Evolutionary conservation across 768 basidiomycete species (phyloP).

Genomic region (Suillus occidentalis): DNA sequence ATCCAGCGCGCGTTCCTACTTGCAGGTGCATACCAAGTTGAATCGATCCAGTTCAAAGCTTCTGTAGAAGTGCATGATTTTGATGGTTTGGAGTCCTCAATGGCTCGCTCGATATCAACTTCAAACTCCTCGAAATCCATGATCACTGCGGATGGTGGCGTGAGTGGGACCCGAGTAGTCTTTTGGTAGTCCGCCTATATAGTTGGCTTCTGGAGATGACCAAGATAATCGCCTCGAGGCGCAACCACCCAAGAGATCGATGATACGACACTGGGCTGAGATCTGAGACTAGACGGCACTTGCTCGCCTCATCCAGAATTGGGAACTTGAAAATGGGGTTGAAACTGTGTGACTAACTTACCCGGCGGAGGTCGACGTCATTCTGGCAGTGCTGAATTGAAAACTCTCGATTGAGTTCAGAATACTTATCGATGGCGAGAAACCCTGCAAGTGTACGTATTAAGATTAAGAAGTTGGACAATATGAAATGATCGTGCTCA

Average conservation of each 20-base stretch:
- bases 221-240: slow-evolving; percentile 4
- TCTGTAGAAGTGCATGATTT: slow-evolving; percentile 15
- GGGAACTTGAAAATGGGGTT: background rate
- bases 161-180: background rate
- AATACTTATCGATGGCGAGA: background rate
- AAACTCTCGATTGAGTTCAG: background rate
- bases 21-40: slow-evolving; percentile 38
- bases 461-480: background rate
- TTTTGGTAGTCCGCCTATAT: background rate
- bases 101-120: slow-evolving; percentile 11
- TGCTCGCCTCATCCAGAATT: background rate
- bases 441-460: background rate
- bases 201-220: slow-evolving; percentile 2
- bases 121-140: slow-evolving; percentile 46
- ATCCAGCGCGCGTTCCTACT: slow-evolving; percentile 52
- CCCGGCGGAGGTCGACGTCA: background rate
- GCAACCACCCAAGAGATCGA: background rate
- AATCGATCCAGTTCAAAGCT: slow-evolving; percentile 34
- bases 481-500: background rate
- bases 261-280: background rate
- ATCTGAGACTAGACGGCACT: background rate
- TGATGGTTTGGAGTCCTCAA: background rate
- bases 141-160: background rate
- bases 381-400: background rate
- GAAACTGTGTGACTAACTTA: background rate